Base-by-base conservation (phyloP, 2,329 filamentous ascomycete genomes). In the Trichothecium sympodiale region DNA sequence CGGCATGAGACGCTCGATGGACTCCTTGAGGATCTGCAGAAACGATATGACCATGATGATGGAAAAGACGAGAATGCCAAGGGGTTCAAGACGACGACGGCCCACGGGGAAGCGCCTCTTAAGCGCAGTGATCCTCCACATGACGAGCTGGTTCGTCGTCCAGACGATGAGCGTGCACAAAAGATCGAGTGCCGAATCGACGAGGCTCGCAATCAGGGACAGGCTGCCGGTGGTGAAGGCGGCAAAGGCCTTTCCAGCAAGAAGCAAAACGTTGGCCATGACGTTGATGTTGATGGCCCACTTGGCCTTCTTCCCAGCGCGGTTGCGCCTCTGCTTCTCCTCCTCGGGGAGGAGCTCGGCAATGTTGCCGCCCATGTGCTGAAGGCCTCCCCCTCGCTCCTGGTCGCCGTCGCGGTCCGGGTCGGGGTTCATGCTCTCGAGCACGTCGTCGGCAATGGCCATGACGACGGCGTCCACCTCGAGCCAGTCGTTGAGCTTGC, bases 21-120 rank as follows among this genome's bases (percentile, higher is more conserved):
- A 83, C 54, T 85, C 69, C 9, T 86, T 64, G 15, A 71, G 73
- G 30, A 88, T 83, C 57, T 88, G 83, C 41, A 77, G 69, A 56
- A 88, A 88, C 0, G 80, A 83, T 0, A 80, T 85, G 42, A 88
- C 80, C 82, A 88, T 88, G 52, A 88, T 82, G 42, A 86, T 72
- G 15, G 78, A 81, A 58, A 88, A 88, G 29, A 88, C 75, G 2
- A 88, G 64, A 8, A 88, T 79, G 14, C 83, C 83, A 3, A 88
- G 66, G 0, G 83, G 83, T 47, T 88, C 83, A 17, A 88, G 64
- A 16, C 63, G 55, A 14, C 81, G 70, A 15, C 82, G 68, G 4
- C 83, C 83, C 13, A 85, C 77, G 0, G 83, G 83, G 45, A 86
- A 87, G 2, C 71, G 66, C 51, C 84, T 81, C 45, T 75, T 73